Conservation (phyloP, 441 rosid genomes). For the Daphne laureola region DNA sequence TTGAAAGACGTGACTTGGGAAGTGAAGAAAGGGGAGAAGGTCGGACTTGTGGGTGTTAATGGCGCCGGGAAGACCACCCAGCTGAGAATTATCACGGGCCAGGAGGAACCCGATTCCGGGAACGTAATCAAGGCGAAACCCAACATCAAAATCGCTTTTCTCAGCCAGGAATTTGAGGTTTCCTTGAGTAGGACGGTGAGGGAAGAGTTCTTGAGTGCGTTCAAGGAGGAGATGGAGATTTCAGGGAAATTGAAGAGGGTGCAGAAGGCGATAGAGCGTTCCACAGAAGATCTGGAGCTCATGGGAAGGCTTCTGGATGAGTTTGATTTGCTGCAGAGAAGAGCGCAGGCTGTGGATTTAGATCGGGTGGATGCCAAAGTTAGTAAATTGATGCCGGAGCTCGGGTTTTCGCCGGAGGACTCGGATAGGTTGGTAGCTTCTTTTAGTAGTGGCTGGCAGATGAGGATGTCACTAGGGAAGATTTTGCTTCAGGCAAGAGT, state of each 20-base stretch:
- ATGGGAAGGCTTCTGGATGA: conserved; percentile 96
- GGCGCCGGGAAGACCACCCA: conserved; percentile 97
- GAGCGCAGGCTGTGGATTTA: conserved; percentile 72
- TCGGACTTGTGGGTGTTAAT: conserved; percentile 86
- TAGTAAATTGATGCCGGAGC: conserved; percentile 86
- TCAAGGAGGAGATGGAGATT: conserved; percentile 83
- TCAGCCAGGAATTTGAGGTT: conserved; percentile 93
- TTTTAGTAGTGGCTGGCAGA: conserved; percentile 96
- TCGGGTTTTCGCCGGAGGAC: conserved; percentile 73
- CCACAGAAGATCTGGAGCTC: conserved; percentile 80
- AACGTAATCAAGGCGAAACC: conserved; percentile 67
- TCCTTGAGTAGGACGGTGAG: conserved; percentile 75
- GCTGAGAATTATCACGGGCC: conserved; percentile 75
- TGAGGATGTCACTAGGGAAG: conserved; percentile 98
- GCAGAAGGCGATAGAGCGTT: conserved; percentile 69
- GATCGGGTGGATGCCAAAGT: conserved; percentile 70
- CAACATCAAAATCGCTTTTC: conserved; percentile 63
- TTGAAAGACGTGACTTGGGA: conserved; percentile 85
- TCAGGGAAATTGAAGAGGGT: conserved; percentile 58
- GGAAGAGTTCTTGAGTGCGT: conserved; percentile 90
- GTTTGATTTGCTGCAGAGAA: conserved; percentile 78
- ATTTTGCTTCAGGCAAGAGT: conserved; percentile 76
- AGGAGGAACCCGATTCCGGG: conserved; percentile 83
- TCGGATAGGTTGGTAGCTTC: conserved; percentile 88
- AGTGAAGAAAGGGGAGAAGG: conserved; percentile 85